Evolutionary conservation across 768 basidiomycete species (phyloP).

Genomic region (Leccinum aurantiacum): DNA sequence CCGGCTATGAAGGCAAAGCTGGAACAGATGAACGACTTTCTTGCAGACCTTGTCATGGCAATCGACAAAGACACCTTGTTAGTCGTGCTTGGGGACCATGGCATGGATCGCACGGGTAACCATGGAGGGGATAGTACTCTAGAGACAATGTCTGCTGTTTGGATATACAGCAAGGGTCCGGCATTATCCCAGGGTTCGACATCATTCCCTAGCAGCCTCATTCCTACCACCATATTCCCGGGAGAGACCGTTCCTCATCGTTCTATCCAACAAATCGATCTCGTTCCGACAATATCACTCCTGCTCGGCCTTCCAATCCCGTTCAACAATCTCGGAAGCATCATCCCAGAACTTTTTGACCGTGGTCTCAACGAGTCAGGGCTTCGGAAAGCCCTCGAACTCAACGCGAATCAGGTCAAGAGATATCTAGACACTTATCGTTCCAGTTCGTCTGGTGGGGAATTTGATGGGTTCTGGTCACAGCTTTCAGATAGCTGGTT

Average conservation of each 20-base stretch:
- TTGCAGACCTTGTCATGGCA: constrained; percentile 66
- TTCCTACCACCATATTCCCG: constrained; percentile 61
- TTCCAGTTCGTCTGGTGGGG: constrained; percentile 62
- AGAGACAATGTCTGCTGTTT: constrained; percentile 84
- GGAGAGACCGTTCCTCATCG: constrained; percentile 55
- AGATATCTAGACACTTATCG: constrained; percentile 78
- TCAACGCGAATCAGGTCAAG: constrained; percentile 76
- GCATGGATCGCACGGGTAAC: constrained; percentile 93
- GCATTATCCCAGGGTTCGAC: constrained; percentile 40
- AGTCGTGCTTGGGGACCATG: constrained; percentile 93
- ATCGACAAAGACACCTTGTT: constrained; percentile 89
- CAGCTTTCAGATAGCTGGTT: constrained; percentile 49
- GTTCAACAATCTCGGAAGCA: constrained; percentile 88
- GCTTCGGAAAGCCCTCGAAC: constrained; percentile 59
- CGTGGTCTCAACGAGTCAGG: constrained; percentile 35
- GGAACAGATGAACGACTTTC: constrained; percentile 80
- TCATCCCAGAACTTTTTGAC: constrained; percentile 92
- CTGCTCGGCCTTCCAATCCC: constrained; percentile 93
- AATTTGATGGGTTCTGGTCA: constrained; percentile 68
- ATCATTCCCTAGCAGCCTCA: constrained; percentile 47
- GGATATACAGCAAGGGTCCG: constrained; percentile 86
- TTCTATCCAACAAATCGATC: constrained; percentile 87
- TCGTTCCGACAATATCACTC: constrained; percentile 85
- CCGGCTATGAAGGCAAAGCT: constrained; percentile 84
- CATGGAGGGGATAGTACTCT: constrained; percentile 89